Base-by-base conservation (phyloP, 805 yeast genomes). In the Metschnikowia koreensis region DNA sequence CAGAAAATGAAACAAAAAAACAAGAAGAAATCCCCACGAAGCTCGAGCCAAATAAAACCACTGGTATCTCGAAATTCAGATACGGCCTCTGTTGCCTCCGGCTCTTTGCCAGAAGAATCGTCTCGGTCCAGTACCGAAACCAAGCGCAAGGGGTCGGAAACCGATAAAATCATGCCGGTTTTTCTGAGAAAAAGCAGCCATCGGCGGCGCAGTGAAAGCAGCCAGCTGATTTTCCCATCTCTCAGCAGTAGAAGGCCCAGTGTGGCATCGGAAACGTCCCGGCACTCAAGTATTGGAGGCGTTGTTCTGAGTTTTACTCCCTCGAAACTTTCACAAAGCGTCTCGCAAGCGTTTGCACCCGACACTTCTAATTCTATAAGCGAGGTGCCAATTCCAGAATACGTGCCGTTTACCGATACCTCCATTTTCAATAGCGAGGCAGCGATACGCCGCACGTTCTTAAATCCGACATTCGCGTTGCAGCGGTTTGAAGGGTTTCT, bases 241-340 rank as follows among this genome's bases (percentile, higher is more conserved):
- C 29, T 44, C 9, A 16, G 46, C 9, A 41, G 47, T 22, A 42
- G 53, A 11, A 17, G 50, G 15, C 15, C 53, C 22, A 50, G 53
- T 27, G 40, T 11, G 31, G 50, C 39, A 6, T 46, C 50, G 6
- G 50, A 50, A n/a, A 15, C 29, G 8, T 49, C 52, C 9, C 37
- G 52, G 6, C 15, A 16, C 31, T 33, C 43, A n/a, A 48, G 41
- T 16, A 11, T 11, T 7, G 38, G 39, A 16, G 47, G 41, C n/a
- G 8, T 28, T 5, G 10, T 39, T 16, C 39, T 44, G 31, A 38
- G 34, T n/a, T 39, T 46, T 13, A 47, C 70, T 65, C 63, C 72
- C 66, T 51, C 76, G 69, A 57, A 69, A 72, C n/a, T 68, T 68
- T 51, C 74, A 70, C 53, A 70, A 70, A 55, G 44, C 70, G 37